Percentiles rank a stretch among this genome's conserved stretches.
Conservation (phyloP, 2,329 filamentous ascomycete species). For the Pseudonectria foliicola region DNA sequence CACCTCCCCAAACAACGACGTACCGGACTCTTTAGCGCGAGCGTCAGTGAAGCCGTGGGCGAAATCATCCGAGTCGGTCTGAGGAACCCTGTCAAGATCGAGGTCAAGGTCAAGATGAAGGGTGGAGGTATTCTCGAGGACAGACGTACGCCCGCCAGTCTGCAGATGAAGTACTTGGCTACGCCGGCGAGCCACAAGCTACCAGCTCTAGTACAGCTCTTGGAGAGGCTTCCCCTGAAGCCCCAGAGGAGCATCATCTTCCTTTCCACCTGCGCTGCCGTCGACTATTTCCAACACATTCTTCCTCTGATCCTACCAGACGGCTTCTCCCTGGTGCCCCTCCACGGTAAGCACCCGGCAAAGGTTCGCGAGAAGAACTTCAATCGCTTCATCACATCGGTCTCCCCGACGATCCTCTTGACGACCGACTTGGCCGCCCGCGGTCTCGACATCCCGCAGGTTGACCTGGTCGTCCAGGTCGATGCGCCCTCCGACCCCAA, state of each 20-base stretch:
- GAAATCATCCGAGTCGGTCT: conserved; percentile 88
- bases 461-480: conserved; percentile 85
- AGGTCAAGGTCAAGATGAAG: conserved; percentile 79
- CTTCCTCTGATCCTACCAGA: conserved; percentile 65
- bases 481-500: conserved; percentile 82
- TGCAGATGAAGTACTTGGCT: conserved; percentile 84
- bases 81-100: conserved; percentile 89
- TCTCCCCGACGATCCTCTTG: conserved; percentile 71
- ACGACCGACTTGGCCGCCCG: conserved; percentile 90
- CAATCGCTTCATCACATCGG: conserved; percentile 65
- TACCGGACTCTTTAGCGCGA: conserved; percentile 90
- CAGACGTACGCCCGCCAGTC: conserved; percentile 79
- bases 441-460: conserved; percentile 84
- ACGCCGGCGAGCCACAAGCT: conserved; percentile 74
- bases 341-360: conserved; percentile 88
- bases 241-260: conserved; percentile 88
- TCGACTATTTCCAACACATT: conserved; percentile 86
- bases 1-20: conserved; percentile 86
- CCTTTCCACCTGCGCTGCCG: conserved; percentile 85
- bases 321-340: conserved; percentile 63
- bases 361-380: conserved; percentile 88
- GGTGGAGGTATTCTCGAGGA: conserved; percentile 64
- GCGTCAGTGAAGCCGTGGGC: conserved; percentile 89
- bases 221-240: conserved; percentile 60
- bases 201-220: conserved; percentile 62